phyloP scores from a whole-genome alignment of 2,329 filamentous ascomycete species.

The Colletotrichum tanaceti region DNA sequence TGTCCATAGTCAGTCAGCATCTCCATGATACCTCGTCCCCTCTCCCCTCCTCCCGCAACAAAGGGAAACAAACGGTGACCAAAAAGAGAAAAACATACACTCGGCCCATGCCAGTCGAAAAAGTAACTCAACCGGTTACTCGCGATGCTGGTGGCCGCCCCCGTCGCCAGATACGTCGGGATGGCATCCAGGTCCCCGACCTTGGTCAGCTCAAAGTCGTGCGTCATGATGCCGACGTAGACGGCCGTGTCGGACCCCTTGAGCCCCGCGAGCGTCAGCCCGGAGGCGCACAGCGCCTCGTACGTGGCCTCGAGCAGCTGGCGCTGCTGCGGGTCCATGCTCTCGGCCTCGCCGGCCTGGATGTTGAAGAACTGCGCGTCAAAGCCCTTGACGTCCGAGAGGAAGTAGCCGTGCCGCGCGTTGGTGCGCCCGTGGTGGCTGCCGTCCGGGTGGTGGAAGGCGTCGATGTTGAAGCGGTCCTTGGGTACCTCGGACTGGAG shows the following conservation, averaged over 20 bases:
- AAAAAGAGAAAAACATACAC: constrained; percentile 41
- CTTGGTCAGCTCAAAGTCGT: constrained; percentile 44
- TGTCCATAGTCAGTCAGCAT: too few species aligned
- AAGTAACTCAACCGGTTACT: constrained; percentile 55
- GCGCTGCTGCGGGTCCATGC: constrained; percentile 51
- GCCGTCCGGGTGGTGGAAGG: constrained; percentile 20
- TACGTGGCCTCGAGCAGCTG: constrained; percentile 50
- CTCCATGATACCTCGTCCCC: too few species aligned
- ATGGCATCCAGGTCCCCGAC: constrained; percentile 43
- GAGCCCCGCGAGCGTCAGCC: constrained; percentile 20
- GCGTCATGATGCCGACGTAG: constrained; percentile 43
- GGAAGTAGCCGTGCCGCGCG: constrained; percentile 42
- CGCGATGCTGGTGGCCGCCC: constrained; percentile 49
- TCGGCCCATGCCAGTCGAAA: constrained; percentile 54
- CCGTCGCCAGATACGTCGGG: constrained; percentile 48
- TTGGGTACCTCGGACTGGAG: constrained; percentile 16
- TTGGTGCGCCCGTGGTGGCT: constrained; percentile 41
- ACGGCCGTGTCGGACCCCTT: constrained; percentile 20
- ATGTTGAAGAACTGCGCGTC: constrained; percentile 49
- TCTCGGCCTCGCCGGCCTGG: constrained; percentile 45
- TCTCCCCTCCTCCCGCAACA: too few species aligned
- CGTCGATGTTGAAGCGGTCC: constrained; percentile 22
- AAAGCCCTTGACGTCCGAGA: constrained; percentile 41
- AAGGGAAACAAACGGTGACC: too few species aligned
- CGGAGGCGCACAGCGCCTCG: constrained; percentile 46